Evolutionary conservation across 306 rosid genomes (phyloP).

Genomic region (Rubus idaeus): DNA sequence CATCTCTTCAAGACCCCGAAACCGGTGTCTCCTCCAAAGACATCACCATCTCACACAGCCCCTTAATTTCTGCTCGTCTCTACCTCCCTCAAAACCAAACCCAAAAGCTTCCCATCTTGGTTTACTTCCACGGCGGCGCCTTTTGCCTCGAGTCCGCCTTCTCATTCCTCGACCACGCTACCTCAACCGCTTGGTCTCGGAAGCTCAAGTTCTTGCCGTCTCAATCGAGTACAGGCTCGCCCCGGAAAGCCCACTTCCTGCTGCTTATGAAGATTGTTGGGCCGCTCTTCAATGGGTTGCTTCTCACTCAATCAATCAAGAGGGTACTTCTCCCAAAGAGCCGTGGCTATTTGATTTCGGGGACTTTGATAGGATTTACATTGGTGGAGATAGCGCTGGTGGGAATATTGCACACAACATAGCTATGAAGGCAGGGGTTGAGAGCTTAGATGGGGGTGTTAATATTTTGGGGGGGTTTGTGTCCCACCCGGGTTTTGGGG

Average conservation of each 20-base stretch:
- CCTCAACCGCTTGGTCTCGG: slow-evolving; percentile 41
- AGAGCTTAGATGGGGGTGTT: slow-evolving; percentile 30
- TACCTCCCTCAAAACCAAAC: slow-evolving; percentile 35
- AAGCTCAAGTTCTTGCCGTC: slow-evolving; percentile 37
- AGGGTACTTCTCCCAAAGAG: slow-evolving; percentile 1
- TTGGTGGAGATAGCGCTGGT: slow-evolving; percentile 55
- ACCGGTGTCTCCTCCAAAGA: slow-evolving; percentile 56
- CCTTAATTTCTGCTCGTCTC: slow-evolving; percentile 44
- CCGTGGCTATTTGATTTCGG: slow-evolving; percentile 37
- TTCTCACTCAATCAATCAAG: neutral
- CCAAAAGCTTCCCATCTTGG: slow-evolving; percentile 40
- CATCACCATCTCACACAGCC: slow-evolving; percentile 35
- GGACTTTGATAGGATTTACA: slow-evolving; percentile 31
- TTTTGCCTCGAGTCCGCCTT: slow-evolving; percentile 41
- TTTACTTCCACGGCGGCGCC: slow-evolving; percentile 50
- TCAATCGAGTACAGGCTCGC: slow-evolving; percentile 56
- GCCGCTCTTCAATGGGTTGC: slow-evolving; percentile 52
- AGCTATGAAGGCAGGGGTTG: slow-evolving; percentile 40
- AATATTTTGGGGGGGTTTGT: slow-evolving; percentile 32
- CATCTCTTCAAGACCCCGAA: slow-evolving; percentile 30
- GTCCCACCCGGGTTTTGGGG: slow-evolving; percentile 40
- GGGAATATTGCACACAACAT: slow-evolving; percentile 40
- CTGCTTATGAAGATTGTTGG: slow-evolving; percentile 45
- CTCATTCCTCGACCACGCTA: slow-evolving; percentile 36
- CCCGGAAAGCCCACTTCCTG: slow-evolving; percentile 42